Evolutionary conservation across 371 early-diverging fungal genomes (phyloP), one percentile per base, ranked within the genome.

Genomic region (Mucor indicus): DNA sequence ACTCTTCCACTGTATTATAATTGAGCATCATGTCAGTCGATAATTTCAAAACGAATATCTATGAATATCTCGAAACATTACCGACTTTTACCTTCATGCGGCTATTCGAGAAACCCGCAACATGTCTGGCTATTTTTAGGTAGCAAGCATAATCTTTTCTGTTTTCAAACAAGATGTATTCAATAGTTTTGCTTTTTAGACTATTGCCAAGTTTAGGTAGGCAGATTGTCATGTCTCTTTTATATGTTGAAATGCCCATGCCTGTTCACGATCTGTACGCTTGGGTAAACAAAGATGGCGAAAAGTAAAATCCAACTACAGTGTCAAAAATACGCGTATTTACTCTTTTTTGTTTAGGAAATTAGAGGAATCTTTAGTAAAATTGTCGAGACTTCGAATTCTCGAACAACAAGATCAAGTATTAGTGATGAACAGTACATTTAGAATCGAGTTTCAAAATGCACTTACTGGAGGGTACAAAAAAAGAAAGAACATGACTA

Each of bases 61-160:
- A 86, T 54, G 89, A 89, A 39, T 91, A 89, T 64, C 79, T 94
- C 1, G 90, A 92, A 63, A 79, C 83, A 3, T 72, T 94, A 22
- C 91, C 92, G 1, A 68, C 76, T 13, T 65, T 75, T 39, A 89
- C 88, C 10, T 85, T 89, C 50, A 78, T 84, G 38, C 77, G 87
- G 1, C 72, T 96, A 21, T 96, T 91, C 53, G 69, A 84, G 45
- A 89, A 89, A 42, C 95, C 96, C 11, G 88, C 97, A 11, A 91
- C 95, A 55, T 95, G 95, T 61, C 77, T 96, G 32, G 94, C 95
- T 19, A 84, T 95, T 39, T 89, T 95, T 53, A 81, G 97, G 90
- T 90, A 69, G 31, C 8, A 44, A 13, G 4, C 13, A 11, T 19
- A 23, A 12, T 2, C 22, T 8, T 38, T 27, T 27, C 11, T 5